Percentiles rank a stretch among this genome's conserved stretches.
Evolutionary conservation across 139 green algal genomes (phyloP).

Genomic region (Micractinium conductrix): DNA sequence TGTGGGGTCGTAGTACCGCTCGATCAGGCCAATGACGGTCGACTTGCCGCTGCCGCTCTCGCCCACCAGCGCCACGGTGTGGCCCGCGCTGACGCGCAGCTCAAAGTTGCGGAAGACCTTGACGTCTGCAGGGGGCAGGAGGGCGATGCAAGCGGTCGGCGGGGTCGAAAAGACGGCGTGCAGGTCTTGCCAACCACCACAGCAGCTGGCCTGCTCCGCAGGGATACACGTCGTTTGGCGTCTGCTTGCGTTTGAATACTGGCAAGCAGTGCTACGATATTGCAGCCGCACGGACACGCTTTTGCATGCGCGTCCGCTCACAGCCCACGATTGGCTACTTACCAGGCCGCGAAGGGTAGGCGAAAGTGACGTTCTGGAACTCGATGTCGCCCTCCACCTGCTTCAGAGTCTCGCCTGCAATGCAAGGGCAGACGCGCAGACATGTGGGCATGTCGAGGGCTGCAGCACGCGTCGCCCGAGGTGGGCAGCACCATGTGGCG

Average conservation of each 20-base stretch:
- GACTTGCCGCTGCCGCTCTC: conserved; percentile 90
- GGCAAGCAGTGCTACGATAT: too few relatives aligned
- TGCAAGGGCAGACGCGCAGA: background rate
- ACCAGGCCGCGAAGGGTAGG: conserved; percentile 73
- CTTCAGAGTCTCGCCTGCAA: conserved; percentile 33
- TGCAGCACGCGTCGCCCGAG: too few relatives aligned
- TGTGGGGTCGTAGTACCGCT: conserved; percentile 86
- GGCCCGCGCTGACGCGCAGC: conserved; percentile 73
- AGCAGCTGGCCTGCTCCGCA: too few relatives aligned
- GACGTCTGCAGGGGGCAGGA: conserved; percentile 47
- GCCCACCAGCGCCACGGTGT: conserved; percentile 91
- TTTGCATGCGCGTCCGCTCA: too few relatives aligned
- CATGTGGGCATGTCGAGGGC: too few relatives aligned
- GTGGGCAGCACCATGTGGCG: too few relatives aligned
- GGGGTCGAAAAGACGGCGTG: too few relatives aligned
- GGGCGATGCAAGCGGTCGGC: background rate
- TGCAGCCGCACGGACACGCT: too few relatives aligned
- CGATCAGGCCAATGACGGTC: conserved; percentile 88
- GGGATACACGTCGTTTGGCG: too few relatives aligned
- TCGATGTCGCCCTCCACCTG: conserved; percentile 58
- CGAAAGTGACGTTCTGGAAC: conserved; percentile 73
- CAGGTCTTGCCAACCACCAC: too few relatives aligned
- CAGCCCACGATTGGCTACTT: too few relatives aligned
- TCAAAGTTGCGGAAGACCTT: conserved; percentile 70
- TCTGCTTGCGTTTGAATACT: too few relatives aligned